Conservation (phyloP, 106 monocot genomes). For the Dioscorea zingiberensis region DNA sequence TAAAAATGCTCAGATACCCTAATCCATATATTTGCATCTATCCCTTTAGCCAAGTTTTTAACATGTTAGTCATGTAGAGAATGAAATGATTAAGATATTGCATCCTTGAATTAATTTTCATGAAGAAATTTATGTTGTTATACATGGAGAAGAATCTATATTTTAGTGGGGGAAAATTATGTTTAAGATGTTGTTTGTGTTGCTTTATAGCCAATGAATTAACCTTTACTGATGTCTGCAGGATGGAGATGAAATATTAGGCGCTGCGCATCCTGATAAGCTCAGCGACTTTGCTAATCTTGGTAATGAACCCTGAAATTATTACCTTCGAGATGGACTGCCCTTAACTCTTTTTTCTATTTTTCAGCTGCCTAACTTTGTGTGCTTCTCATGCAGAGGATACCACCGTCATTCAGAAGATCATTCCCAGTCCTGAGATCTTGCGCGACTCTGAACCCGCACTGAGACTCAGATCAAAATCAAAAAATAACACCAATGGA, state of each 20-base stretch:
- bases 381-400: neutral
- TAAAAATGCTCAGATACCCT: too few relatives aligned
- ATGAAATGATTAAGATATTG: too few relatives aligned
- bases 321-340: neutral
- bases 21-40: neutral
- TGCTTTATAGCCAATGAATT: neutral
- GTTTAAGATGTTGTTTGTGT: neutral
- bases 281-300: neutral
- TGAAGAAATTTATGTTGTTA: neutral
- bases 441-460: neutral
- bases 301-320: constrained; percentile 8
- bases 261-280: neutral
- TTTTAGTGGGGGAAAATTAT: neutral
- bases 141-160: neutral
- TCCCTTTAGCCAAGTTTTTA: too few relatives aligned
- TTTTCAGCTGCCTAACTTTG: neutral
- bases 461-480: constrained; percentile 7
- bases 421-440: neutral
- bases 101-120: too few relatives aligned
- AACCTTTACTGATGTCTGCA: constrained; percentile 4
- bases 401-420: neutral
- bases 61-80: too few relatives aligned
- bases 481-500: neutral
- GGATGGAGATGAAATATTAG: neutral
- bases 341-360: neutral